A percentile compares a stretch with the other conserved stretches of the same genome.
Evolutionary conservation across 2,329 filamentous ascomycete species (phyloP).

Genomic region (Xylaria sp.): DNA sequence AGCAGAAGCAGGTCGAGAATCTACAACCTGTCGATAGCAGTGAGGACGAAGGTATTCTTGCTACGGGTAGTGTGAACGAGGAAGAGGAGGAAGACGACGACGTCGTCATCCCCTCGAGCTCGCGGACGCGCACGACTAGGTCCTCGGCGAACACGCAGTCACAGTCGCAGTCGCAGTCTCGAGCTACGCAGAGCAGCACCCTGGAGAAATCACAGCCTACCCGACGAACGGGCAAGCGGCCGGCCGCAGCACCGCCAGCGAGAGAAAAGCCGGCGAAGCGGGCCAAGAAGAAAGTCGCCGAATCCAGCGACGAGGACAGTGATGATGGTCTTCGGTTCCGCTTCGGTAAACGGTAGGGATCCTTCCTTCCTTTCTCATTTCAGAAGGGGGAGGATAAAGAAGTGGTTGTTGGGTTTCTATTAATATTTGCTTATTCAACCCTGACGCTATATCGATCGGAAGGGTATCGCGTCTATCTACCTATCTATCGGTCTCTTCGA

Average conservation of each 20-base stretch:
- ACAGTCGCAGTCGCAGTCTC: slow-evolving; percentile 35
- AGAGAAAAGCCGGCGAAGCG: slow-evolving; percentile 53
- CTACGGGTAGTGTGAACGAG: slow-evolving; percentile 39
- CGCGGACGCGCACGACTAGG: slow-evolving; percentile 48
- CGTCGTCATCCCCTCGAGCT: slow-evolving; percentile 36
- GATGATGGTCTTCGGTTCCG: slow-evolving; percentile 67
- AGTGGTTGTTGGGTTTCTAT: neutral
- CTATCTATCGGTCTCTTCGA: slow-evolving; percentile 2
- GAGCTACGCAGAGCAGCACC: slow-evolving; percentile 40
- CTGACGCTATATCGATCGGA: slow-evolving; percentile 1
- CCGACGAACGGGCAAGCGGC: slow-evolving; percentile 47
- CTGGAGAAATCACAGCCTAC: slow-evolving; percentile 41
- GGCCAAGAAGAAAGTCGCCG: slow-evolving; percentile 44
- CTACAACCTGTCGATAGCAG: slow-evolving; percentile 43
- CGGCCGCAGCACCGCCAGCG: slow-evolving; percentile 48
- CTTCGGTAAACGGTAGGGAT: slow-evolving; percentile 60
- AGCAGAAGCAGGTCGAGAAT: slow-evolving; percentile 25
- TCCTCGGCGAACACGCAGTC: slow-evolving; percentile 44
- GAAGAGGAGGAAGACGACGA: slow-evolving; percentile 40
- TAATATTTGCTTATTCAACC: slow-evolving; percentile 1
- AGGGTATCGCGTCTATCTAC: slow-evolving; percentile 29
- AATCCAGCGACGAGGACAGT: slow-evolving; percentile 53
- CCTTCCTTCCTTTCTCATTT: neutral
- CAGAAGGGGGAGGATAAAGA: neutral
- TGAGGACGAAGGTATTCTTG: slow-evolving; percentile 38